phyloP scores from a whole-genome alignment of 2,329 filamentous ascomycete species.

The Tricladium varicosporioides region DNA sequence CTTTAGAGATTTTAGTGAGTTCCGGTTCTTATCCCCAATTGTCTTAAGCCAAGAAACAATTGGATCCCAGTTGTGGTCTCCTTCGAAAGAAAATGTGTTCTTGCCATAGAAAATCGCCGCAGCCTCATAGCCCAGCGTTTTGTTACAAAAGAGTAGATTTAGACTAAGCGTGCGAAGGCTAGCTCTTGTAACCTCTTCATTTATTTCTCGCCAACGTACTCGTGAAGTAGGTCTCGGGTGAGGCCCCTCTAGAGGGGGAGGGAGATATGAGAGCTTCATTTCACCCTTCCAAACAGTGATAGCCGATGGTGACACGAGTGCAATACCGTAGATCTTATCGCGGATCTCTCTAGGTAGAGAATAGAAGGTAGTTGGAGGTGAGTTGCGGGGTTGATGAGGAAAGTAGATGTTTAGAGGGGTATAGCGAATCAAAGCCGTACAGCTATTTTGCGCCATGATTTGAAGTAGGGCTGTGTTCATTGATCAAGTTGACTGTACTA shows the following conservation, averaged over 20 bases:
- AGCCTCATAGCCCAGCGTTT: conserved; percentile 2
- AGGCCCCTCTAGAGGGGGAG: not conserved
- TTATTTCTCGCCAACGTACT: conserved; percentile 2
- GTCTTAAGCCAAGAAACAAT: conserved; percentile 7
- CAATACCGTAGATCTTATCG: conserved; percentile 5
- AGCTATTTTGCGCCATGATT: conserved; percentile 4
- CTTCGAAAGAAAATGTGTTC: conserved; percentile 12
- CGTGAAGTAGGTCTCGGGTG: not conserved
- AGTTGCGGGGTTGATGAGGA: conserved; percentile 2
- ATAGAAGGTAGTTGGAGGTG: conserved; percentile 1
- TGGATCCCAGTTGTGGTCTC: conserved; percentile 8
- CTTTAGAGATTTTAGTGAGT: conserved; percentile 1
- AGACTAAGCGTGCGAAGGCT: conserved; percentile 3
- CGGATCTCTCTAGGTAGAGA: conserved; percentile 10
- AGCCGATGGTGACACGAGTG: conserved; percentile 3
- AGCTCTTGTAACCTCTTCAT: conserved; percentile 2
- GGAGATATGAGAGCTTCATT: not conserved
- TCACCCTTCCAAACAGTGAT: conserved; percentile 8
- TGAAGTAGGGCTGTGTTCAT: not conserved
- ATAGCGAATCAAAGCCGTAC: conserved; percentile 8
- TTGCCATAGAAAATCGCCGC: conserved; percentile 6
- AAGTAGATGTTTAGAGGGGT: too few species aligned
- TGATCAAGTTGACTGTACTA: not conserved
- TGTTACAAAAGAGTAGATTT: conserved; percentile 9
- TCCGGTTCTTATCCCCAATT: conserved; percentile 6